Conservation (phyloP, 352 stramenopile species). For the Phytopythium chamaehyphon region DNA sequence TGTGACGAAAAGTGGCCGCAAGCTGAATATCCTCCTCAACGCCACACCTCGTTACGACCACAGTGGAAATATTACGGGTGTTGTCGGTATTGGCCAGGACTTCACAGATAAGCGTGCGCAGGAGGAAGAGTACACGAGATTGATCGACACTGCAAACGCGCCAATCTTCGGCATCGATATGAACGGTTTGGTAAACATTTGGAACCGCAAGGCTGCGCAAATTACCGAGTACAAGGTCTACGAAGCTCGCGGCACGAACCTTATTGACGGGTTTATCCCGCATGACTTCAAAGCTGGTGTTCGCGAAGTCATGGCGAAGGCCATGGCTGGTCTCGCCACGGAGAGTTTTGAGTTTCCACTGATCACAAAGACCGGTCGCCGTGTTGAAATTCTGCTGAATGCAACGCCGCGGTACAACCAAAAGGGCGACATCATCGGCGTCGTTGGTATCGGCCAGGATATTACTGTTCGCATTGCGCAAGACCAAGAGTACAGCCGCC, state of each 20-base stretch:
- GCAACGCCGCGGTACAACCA: constrained; percentile 79
- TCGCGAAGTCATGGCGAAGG: constrained; percentile 57
- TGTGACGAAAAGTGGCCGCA: constrained; percentile 63
- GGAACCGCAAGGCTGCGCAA: constrained; percentile 88
- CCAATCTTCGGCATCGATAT: constrained; percentile 89
- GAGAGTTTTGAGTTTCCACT: constrained; percentile 89
- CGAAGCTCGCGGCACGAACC: constrained; percentile 81
- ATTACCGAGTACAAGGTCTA: constrained; percentile 89
- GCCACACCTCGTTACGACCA: constrained; percentile 72
- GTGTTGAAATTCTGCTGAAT: constrained; percentile 82
- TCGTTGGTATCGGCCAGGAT: constrained; percentile 81
- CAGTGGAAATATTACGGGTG: constrained; percentile 61
- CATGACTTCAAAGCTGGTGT: constrained; percentile 60
- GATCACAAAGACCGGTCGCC: constrained; percentile 72
- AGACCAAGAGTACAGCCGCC: constrained; percentile 80
- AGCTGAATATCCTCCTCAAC: constrained; percentile 80
- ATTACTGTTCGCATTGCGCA: constrained; percentile 82
- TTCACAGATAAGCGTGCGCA: constrained; percentile 82
- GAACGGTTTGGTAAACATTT: constrained; percentile 81
- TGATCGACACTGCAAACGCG: constrained; percentile 90
- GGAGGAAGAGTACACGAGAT: constrained; percentile 79
- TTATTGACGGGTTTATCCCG: constrained; percentile 91
- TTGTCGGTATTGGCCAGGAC: constrained; percentile 78
- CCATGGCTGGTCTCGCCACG: constrained; percentile 53
- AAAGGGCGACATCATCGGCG: constrained; percentile 72